Evolutionary conservation across 345 rosid species (phyloP), one percentile per base, ranked within the genome.

Genomic region (Rhizophora apiculata): DNA sequence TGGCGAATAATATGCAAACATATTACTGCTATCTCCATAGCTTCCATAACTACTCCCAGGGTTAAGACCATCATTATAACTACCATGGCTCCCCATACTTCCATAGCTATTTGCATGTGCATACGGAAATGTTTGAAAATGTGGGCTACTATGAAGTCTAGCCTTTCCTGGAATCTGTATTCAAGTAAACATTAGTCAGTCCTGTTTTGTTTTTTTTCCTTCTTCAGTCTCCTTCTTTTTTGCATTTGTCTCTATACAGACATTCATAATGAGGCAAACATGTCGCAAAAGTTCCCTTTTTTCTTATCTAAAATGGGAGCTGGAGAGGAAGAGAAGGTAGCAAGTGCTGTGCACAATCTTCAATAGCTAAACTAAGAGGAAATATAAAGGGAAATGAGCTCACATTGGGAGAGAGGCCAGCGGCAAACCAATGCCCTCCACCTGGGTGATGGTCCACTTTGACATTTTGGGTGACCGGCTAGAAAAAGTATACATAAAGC

Each of bases 391-490:
- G 61, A 43, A 72, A 64, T 51, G 73, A 68, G 64, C 90, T 87
- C 82, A 95, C 99, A 78, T 89, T 85, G 65, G 99, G 99, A 78
- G 99, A 95, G 74, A 95, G 96, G 70, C 99, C 99, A 78, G 99
- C 98, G 72, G 99, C 96, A 83, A 92, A 90, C 99, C 99, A 95
- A 81, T 95, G 98, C 78, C 99, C 99, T 65, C 97, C 97, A 66
- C 97, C 98, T 60, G 97, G 98, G 75, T 92, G 97, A 92, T 95
- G 99, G 66, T 92, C 93, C 78, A 95, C 97, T 83, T 87, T 95
- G 69, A 89, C 70, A 79, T 86, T 95, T 82, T 90, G 99, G 70
- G 85, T 69, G 72, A 95, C 98, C 74, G 89, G 88, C 99, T 95
- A 70, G 67, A 66, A 52, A 53, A 3, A 19, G 43, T 62, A 68